phyloP scores from a whole-genome alignment of 2,329 filamentous ascomycete genomes.

The Epicoccum sorghinum region DNA sequence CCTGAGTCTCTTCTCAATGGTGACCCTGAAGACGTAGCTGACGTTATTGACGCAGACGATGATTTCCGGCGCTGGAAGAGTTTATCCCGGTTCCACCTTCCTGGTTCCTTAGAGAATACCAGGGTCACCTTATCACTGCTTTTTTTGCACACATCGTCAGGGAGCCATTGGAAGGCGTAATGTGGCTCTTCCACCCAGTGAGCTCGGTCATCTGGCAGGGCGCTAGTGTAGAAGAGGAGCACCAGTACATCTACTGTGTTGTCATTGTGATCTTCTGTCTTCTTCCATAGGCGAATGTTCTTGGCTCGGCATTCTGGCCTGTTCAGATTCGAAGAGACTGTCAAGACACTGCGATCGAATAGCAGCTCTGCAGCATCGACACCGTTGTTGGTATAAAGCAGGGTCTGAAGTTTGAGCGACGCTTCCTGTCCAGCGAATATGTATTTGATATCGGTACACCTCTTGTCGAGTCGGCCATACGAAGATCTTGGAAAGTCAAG shows the following conservation, averaged over 20 bases:
- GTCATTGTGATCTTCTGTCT: constrained; percentile 26
- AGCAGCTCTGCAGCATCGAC: constrained; percentile 33
- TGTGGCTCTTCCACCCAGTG: constrained; percentile 46
- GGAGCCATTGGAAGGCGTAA: constrained; percentile 39
- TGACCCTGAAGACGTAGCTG: neutral
- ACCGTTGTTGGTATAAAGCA: constrained; percentile 43
- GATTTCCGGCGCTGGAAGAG: constrained; percentile 32
- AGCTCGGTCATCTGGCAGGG: constrained; percentile 31
- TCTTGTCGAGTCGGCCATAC: constrained; percentile 34
- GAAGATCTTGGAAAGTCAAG: constrained; percentile 40
- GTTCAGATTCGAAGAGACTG: constrained; percentile 36
- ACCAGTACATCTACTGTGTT: constrained; percentile 29
- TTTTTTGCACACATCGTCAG: constrained; percentile 31
- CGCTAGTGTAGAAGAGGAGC: constrained; percentile 40
- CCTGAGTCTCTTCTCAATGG: constrained; percentile 4
- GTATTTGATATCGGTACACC: constrained; percentile 40
- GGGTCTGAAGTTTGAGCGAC: constrained; percentile 33
- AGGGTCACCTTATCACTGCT: constrained; percentile 31
- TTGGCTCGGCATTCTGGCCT: constrained; percentile 38
- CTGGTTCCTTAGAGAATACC: constrained; percentile 37
- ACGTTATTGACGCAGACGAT: constrained; percentile 11
- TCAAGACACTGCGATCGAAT: constrained; percentile 33
- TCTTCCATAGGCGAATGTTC: constrained; percentile 38
- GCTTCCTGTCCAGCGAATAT: constrained; percentile 24
- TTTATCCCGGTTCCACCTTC: constrained; percentile 34